Percentiles rank a stretch among this genome's conserved stretches.
phyloP scores from a whole-genome alignment of 768 basidiomycete genomes.

The Lactarius hatsudake region DNA sequence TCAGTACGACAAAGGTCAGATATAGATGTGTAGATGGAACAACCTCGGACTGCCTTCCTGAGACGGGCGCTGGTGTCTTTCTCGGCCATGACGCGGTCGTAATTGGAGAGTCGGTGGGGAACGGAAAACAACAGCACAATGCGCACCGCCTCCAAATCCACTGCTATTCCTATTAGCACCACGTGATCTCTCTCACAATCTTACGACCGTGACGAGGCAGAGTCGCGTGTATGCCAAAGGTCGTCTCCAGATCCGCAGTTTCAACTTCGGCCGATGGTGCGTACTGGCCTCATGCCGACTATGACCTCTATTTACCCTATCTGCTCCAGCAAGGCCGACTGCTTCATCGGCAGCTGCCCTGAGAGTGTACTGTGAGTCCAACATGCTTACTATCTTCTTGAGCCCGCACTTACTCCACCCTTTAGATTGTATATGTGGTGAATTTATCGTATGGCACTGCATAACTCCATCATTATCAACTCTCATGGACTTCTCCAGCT shows the following conservation, averaged over 20 bases:
- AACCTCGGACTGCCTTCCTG: constrained; percentile 78
- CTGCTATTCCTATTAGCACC: constrained; percentile 8
- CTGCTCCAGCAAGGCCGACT: constrained; percentile 63
- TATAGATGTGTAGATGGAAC: constrained; percentile 13
- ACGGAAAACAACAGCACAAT: constrained; percentile 27
- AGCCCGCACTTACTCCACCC: constrained; percentile 19
- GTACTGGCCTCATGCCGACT: constrained; percentile 23
- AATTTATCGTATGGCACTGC: constrained; percentile 63
- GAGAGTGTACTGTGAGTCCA: constrained; percentile 72
- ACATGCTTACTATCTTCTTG: constrained; percentile 11
- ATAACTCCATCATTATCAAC: background rate
- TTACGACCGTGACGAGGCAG: background rate
- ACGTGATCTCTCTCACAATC: constrained; percentile 9
- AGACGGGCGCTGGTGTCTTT: constrained; percentile 74
- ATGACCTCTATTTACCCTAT: constrained; percentile 6
- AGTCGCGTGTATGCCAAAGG: constrained; percentile 71
- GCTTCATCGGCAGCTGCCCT: constrained; percentile 74
- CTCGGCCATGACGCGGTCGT: constrained; percentile 62
- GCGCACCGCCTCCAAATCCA: constrained; percentile 20
- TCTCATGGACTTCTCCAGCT: constrained; percentile 45
- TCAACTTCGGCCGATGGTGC: constrained; percentile 85
- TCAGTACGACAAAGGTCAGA: constrained; percentile 4
- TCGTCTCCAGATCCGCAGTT: constrained; percentile 83
- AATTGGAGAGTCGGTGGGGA: constrained; percentile 28
- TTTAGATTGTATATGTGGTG: constrained; percentile 82